Evolutionary conservation across 1,284 basidiomycete genomes (phyloP), one percentile per base, ranked within the genome.

Genomic region (Ceratobasidium sp.): DNA sequence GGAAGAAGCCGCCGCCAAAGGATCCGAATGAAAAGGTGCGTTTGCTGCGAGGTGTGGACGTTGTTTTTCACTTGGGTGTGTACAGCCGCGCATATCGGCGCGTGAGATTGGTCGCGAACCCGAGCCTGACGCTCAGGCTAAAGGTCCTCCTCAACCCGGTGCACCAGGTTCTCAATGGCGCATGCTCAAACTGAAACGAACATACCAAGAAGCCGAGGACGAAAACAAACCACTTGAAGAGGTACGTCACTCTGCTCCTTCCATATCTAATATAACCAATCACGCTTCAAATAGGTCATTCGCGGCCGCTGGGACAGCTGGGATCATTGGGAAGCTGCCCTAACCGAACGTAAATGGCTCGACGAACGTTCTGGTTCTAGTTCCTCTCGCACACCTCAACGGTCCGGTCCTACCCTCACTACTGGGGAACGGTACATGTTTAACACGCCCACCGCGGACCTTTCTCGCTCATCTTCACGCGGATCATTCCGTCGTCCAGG

Each of bases 131-230:
- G 84, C 88, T 0, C 50, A 78, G 71, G 82, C 82, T 82, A 91
- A 91, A 85, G 82, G 57, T 81, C 83, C 84, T 38, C 82, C 87
- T 66, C 90, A 88, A 0, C 94, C 95, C 0, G 96, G 97, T 1
- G 96, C 95, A 0, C 94, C 96, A 1, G 97, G 97, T 12, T 95
- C 95, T 20, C 92, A 93, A 83, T 99, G 97, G 97, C 91, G 97
- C 28, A 98, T 99, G 97, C 96, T 96, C 92, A 96, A 97, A 83
- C 90, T 99, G 0, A 91, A 93, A 50, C 89, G 95, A 17, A 92
- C 96, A 0, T 96, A 94, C 83, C 97, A 99, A 84, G 90, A 94
- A 3, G 96, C 94, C 0, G 92, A 96, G 79, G 96, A 97, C 82
- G 95, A 97, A 81, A 89, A 90, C 2, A 86, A 90, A 26, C 82